phyloP scores from a whole-genome alignment of 768 basidiomycete species.

The Leccinum subtestaceum region DNA sequence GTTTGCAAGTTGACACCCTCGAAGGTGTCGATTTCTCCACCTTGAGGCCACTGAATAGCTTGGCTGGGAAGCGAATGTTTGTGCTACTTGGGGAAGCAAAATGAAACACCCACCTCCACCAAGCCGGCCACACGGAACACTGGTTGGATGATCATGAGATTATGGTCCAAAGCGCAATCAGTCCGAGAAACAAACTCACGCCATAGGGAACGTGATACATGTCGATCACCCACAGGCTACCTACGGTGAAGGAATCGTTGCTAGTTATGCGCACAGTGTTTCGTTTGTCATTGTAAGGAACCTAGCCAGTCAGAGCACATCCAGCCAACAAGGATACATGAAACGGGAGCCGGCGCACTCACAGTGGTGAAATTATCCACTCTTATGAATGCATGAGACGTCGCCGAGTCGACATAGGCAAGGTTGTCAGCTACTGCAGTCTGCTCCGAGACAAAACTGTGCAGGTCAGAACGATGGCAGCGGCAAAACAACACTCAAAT shows the following conservation, averaged over 20 bases:
- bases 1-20: conserved; percentile 73
- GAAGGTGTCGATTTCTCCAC: conserved; percentile 77
- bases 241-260: conserved; percentile 53
- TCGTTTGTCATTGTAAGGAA: conserved; percentile 50
- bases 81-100: neutral
- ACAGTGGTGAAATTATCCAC: conserved; percentile 69
- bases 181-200: conserved; percentile 35
- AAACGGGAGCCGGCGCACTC: conserved; percentile 8
- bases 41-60: conserved; percentile 57
- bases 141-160: conserved; percentile 22
- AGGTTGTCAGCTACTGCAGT: conserved; percentile 48
- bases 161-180: neutral
- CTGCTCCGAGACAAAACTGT: conserved; percentile 46
- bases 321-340: neutral
- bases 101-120: conserved; percentile 38
- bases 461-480: conserved; percentile 4
- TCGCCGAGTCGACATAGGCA: conserved; percentile 57
- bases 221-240: conserved; percentile 64
- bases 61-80: conserved; percentile 32
- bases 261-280: conserved; percentile 65
- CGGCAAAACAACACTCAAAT: neutral
- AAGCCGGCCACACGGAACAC: conserved; percentile 75
- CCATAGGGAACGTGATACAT: conserved; percentile 65
- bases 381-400: conserved; percentile 72
- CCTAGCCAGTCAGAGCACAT: conserved; percentile 13